A percentile compares a stretch with the other conserved stretches of the same genome.
phyloP scores from a whole-genome alignment of 2,329 filamentous ascomycete genomes.

The Ophiostoma novo-ulmi region DNA sequence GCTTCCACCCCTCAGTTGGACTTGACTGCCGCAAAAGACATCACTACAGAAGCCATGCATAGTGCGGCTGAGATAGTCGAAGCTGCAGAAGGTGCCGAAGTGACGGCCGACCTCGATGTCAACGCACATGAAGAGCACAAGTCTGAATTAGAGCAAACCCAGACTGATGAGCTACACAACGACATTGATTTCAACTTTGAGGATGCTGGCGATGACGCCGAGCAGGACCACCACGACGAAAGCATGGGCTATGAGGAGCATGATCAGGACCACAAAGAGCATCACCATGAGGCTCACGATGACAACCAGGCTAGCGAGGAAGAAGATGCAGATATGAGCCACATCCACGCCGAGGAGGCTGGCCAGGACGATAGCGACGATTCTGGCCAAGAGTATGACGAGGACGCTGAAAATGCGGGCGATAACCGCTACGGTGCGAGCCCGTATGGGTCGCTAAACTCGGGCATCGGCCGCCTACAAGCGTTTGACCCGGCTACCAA shows the following conservation, averaged over 20 bases:
- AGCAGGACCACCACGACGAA: not conserved
- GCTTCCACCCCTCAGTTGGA: not conserved
- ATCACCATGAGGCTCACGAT: conserved; percentile 25
- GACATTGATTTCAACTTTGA: conserved; percentile 25
- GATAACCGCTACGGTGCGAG: conserved; percentile 29
- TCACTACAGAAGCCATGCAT: not conserved
- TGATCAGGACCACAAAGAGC: conserved; percentile 22
- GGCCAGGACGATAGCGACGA: conserved; percentile 18
- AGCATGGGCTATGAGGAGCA: conserved; percentile 16
- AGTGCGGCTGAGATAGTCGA: not conserved
- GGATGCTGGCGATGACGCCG: conserved; percentile 9
- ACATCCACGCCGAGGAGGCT: not conserved
- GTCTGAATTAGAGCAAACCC: not conserved
- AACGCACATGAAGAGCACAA: conserved; percentile 21
- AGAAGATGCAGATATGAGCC: conserved; percentile 18
- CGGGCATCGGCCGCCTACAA: conserved; percentile 21
- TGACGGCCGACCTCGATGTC: not conserved
- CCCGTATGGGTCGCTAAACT: conserved; percentile 18
- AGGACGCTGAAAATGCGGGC: conserved; percentile 5
- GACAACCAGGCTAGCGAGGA: conserved; percentile 15
- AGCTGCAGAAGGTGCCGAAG: not conserved
- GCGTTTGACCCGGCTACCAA: conserved; percentile 19
- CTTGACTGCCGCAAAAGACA: not conserved
- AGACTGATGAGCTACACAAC: conserved; percentile 3
- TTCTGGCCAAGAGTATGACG: conserved; percentile 19